Evolutionary conservation across 257 asterid genomes (phyloP), one percentile per base, ranked within the genome.

Genomic region (Nicotiana noctiflora): DNA sequence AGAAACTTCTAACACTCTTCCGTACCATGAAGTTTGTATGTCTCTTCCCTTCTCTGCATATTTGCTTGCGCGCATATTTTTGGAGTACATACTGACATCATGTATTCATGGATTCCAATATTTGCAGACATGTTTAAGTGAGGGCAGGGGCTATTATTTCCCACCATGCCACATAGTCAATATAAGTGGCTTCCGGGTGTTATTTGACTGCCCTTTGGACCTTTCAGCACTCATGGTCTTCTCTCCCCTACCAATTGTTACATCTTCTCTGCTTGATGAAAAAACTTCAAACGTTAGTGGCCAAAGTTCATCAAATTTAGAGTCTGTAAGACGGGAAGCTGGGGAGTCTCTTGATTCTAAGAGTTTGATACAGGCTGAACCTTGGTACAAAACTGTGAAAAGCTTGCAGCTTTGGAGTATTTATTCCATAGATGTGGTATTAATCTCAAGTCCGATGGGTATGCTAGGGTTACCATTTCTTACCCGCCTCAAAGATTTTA

Each of bases 401-500:
- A 87, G 85, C 83, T 89, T 91, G 90, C 89, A 88, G 81, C 86
- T 85, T 19, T 89, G 88, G 92, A 83, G 92, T 86, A 80, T 81
- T 53, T 85, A 95, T 25, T 93, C 83, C 75, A 84, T 93, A 51
- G 98, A 94, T 81, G 75, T 93, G 15, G 93, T 94, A 76, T 72
- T 94, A 87, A 90, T 94, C 84, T 87, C 98, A 75, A 91, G 91
- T 84, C 91, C 97, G 0, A 88, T 85, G 90, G 98, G 94, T 65
- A 89, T 94, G 91, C 81, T 93, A 79, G 98, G 97, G 40, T 86
- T 94, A 65, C 98, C 98, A 44, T 90, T 86, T 84, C 97, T 94
- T 80, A 91, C 97, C 18, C 85, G 91, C 80, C 79, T 61, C 70
- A 84, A 86, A 83, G 92, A 86, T 81, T 94, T 93, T 86, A 82